These are phyloP conservation scores for Beta vulgaris DNA, from an alignment of 148 eudicot species.

Conservation along the genomic window DNA sequence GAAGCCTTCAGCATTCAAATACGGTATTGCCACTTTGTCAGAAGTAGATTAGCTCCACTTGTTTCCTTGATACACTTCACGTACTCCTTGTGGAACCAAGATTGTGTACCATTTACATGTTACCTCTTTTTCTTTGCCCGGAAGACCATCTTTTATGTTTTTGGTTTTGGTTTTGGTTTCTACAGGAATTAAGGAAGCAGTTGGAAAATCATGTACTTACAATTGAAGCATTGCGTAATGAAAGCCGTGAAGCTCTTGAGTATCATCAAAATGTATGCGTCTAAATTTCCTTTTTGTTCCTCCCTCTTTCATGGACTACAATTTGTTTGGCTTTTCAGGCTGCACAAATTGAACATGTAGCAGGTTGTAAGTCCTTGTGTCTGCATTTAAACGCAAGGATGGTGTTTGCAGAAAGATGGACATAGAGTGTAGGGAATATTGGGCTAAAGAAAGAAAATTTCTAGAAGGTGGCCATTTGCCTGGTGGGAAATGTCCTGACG, in stretches of 20 bases:
- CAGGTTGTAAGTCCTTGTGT: background rate
- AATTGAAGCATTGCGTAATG: slow-evolving; percentile 62
- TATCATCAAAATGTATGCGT: slow-evolving; percentile 71
- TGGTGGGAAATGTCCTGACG: background rate
- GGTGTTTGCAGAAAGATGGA: background rate
- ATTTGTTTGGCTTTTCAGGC: background rate
- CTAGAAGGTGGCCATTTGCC: background rate
- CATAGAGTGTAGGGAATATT: background rate
- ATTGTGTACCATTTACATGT: background rate
- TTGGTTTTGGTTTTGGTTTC: background rate
- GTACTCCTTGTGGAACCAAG: background rate
- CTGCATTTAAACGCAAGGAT: background rate
- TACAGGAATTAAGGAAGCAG: slow-evolving; percentile 90
- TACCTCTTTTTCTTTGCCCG: background rate
- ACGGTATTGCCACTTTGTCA: slow-evolving; percentile 63
- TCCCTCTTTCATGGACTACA: background rate
- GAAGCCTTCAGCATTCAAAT: slow-evolving; percentile 89
- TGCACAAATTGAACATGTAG: background rate
- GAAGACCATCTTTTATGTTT: background rate
- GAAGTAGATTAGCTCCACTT: background rate
- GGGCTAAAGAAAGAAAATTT: background rate
- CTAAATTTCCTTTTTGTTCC: background rate
- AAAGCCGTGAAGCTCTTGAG: slow-evolving; percentile 63
- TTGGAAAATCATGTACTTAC: slow-evolving; percentile 69
- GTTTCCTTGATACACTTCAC: background rate